A percentile compares a stretch with the other conserved stretches of the same genome.
phyloP scores from a whole-genome alignment of 192 early-diverging fungal species.

The Gryganskiella cystojenkinii region DNA sequence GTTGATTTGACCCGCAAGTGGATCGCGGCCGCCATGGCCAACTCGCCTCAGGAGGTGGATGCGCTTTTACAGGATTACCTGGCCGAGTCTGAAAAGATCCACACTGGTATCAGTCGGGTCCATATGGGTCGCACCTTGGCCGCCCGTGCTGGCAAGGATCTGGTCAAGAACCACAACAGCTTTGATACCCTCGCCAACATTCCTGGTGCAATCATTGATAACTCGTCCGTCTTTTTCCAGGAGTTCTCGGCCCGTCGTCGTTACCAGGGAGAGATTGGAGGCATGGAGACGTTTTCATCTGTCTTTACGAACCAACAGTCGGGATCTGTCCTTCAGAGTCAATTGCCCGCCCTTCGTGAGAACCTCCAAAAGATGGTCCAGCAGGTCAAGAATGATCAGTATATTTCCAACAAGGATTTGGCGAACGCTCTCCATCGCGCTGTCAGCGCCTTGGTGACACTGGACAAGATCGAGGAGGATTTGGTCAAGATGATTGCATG shows the following conservation, averaged over 20 bases:
- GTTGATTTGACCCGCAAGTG: conserved; percentile 73
- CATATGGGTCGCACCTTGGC: conserved; percentile 82
- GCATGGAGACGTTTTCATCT: conserved; percentile 42
- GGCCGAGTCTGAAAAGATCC: conserved; percentile 66
- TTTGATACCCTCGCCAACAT: conserved; percentile 38
- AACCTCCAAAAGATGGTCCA: conserved; percentile 51
- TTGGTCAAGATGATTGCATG: conserved; percentile 85
- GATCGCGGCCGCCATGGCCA: conserved; percentile 68
- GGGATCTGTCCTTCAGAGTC: conserved; percentile 49
- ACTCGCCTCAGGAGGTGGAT: conserved; percentile 77
- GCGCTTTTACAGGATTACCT: conserved; percentile 77
- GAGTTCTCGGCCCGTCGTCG: conserved; percentile 61
- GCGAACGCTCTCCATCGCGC: conserved; percentile 64
- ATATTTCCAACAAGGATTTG: conserved; percentile 59
- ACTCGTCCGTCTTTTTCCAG: conserved; percentile 64
- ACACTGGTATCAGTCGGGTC: conserved; percentile 61
- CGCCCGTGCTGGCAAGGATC: conserved; percentile 48
- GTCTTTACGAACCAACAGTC: conserved; percentile 31
- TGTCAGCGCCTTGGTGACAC: conserved; percentile 59
- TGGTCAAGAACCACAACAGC: conserved; percentile 50
- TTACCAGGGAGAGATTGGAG: conserved; percentile 61
- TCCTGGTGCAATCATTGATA: conserved; percentile 54
- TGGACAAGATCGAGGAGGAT: conserved; percentile 72
- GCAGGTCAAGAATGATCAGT: conserved; percentile 51
- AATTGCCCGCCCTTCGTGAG: conserved; percentile 52